Base-by-base conservation (phyloP, 2,329 filamentous ascomycete species). In the Coleophoma cylindrospora region DNA sequence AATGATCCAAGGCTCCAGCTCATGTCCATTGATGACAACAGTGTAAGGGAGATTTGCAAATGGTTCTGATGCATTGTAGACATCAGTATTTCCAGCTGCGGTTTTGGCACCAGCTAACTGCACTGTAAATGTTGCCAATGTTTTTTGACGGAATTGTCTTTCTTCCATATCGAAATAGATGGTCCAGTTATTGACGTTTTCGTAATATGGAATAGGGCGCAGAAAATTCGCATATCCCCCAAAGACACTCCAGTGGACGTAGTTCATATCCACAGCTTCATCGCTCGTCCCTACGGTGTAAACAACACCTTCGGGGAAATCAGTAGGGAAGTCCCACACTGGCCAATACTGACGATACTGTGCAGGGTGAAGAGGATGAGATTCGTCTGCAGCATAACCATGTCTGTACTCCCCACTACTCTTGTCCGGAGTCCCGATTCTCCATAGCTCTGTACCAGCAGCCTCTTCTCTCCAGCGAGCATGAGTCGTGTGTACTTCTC, bases 231-330 rank as follows among this genome's bases (percentile, higher is more conserved):
- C 77, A 27, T 76, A 68, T 7, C 77, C 76, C 1, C 81, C 80
- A 57, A 82, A 84, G 9, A 81, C 79, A 50, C 75, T 78, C 83
- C 81, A 86, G 61, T 86, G 83, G 4, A 84, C 76, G 49, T 84
- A 84, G 64, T 86, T 86, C 52, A 83, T 69, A 56, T 81, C 78
- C 10, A 66, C 62, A 0, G 65, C 66, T 15, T 68, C 69, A 27
- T 78, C 64, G 52, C 73, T 75, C 59, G 74, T 64, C 10, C 81
- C 80, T 1, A 86, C 74, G 13, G 74, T 72, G 66, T 78, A 86
- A 19, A 68, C 71, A 0, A 86, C 72, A 4, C 81, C 81, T 0
- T 75, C 56, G 0, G 81, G 80, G 56, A 83, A 85, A 43, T 86
- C 81, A 2, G 68, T 64, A 0, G 72, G 68, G 61, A 79, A 86